phyloP scores from a whole-genome alignment of 495 filamentous ascomycete genomes.

The Clohesyomyces aquaticus region DNA sequence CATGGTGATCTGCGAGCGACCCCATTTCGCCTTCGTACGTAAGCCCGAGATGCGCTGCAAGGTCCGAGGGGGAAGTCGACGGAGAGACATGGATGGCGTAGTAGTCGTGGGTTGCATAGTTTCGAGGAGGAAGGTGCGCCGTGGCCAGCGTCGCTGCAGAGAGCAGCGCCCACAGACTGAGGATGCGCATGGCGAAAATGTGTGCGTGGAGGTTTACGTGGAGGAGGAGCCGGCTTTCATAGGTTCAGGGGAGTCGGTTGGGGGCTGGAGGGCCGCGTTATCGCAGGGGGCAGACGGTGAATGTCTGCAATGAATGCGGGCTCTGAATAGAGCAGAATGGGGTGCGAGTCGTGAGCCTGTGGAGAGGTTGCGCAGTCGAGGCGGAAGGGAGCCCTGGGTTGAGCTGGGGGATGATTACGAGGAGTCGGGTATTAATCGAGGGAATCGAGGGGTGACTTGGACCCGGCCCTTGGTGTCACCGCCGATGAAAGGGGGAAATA shows the following conservation, averaged over 20 bases:
- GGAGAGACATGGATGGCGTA: conserved; percentile 83
- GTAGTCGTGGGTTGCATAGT: conserved; percentile 79
- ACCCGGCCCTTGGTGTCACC: background rate
- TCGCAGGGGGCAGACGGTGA: no score
- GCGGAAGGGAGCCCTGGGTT: background rate
- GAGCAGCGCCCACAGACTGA: conserved; percentile 51
- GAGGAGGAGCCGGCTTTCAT: background rate
- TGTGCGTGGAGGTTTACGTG: background rate
- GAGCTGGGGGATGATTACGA: conserved; percentile 17
- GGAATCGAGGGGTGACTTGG: background rate
- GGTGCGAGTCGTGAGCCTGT: background rate
- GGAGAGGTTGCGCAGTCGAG: background rate
- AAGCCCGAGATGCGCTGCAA: conserved; percentile 74
- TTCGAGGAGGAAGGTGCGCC: conserved; percentile 43
- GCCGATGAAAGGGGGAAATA: background rate
- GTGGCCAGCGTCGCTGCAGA: conserved; percentile 48
- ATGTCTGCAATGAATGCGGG: background rate
- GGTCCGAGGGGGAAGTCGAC: conserved; percentile 64
- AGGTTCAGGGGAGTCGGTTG: background rate
- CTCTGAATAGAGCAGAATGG: background rate
- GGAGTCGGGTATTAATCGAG: conserved; percentile 11
- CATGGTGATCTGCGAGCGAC: conserved; percentile 77
- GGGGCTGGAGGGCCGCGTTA: no score
- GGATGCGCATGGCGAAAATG: conserved; percentile 49
- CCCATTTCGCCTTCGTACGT: conserved; percentile 83